phyloP scores from a whole-genome alignment of 1,284 basidiomycete genomes.

The Leccinum griseonigrum region DNA sequence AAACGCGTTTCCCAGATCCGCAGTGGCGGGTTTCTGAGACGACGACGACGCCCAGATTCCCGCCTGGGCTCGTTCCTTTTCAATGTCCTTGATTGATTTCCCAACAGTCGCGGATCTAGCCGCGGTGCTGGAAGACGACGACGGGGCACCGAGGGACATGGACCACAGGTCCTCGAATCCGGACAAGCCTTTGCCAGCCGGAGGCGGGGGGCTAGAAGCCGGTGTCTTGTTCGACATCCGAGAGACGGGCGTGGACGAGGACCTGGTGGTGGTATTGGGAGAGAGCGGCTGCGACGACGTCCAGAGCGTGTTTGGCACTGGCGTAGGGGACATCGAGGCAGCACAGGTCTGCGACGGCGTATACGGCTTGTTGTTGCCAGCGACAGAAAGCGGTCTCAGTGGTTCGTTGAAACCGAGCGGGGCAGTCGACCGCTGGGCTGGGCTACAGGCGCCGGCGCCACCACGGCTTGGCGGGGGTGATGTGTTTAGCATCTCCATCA shows the following conservation, averaged over 20 bases:
- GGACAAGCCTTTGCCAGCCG: slow-evolving; percentile 35
- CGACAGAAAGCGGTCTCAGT: slow-evolving; percentile 16
- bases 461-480: slow-evolving; percentile 26
- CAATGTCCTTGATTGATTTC: slow-evolving; percentile 85
- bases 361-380: slow-evolving; percentile 15
- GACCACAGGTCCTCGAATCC: slow-evolving; percentile 92
- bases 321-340: slow-evolving; percentile 16
- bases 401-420: slow-evolving; percentile 13
- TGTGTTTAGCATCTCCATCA: slow-evolving; percentile 52
- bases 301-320: slow-evolving; percentile 25
- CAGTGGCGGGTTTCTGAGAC: slow-evolving; percentile 27
- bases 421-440: slow-evolving; percentile 13
- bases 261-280: slow-evolving; percentile 5
- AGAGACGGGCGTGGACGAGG: slow-evolving; percentile 6
- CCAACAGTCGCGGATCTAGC: slow-evolving; percentile 32
- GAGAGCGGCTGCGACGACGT: slow-evolving; percentile 27
- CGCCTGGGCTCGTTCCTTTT: slow-evolving; percentile 80
- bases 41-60: slow-evolving; percentile 67
- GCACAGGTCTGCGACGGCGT: slow-evolving; percentile 16
- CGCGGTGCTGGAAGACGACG: slow-evolving; percentile 24
- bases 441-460: slow-evolving; percentile 16
- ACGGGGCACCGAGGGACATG: slow-evolving; percentile 64
- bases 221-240: slow-evolving; percentile 7
- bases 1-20: slow-evolving; percentile 40
- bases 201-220: slow-evolving; percentile 24